Evolutionary conservation across 179 eudicot species (phyloP), one percentile per base, ranked within the genome.

Genomic region (Corrigiola litoralis): DNA sequence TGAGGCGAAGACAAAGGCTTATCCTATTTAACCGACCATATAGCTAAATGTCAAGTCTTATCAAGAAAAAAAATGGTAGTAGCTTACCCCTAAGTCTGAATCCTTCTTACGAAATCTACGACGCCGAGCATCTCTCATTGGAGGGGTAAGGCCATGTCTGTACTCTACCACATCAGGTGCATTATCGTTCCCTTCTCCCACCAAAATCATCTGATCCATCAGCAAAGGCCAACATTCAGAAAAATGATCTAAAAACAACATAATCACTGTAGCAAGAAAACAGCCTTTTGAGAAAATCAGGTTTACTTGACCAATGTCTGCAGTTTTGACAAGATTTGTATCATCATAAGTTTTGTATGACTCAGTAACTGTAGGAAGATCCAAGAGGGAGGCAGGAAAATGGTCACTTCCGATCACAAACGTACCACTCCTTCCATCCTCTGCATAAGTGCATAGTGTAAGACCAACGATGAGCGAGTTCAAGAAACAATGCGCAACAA

Each of bases 281-380:
- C 5, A 45, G 21, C n/a, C n/a, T 50, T 27, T 42, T 49, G 24
- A 5, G 36, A 33, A 45, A 59, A 28, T 18, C 41, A 60, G 45
- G 66, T 29, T 60, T 76, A 94, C 99, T 73, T 94, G 99, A 70
- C 97, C 96, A 79, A 94, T 82, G 75, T 94, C 97, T 10, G 99
- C 90, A 46, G 91, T 82, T 80, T 90, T 90, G 37, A 94, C 88
- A 68, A 94, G 85, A 77, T 80, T 88, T 29, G 62, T 86, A 68
- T 94, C 97, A 63, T 90, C 99, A 60, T 94, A 90, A 61, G 89
- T 87, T 80, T 94, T 94, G 84, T 94, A 94, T 0, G 99, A 94
- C 71, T 94, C 99, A 28, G 81, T 82, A 47, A 90, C 77, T 45
- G 82, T 62, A 41, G 99, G 99, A 59, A 94, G 92, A 75, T 94